Evolutionary conservation across 768 basidiomycete species (phyloP).

Genomic region (Erythrobasidium yunnanense): DNA sequence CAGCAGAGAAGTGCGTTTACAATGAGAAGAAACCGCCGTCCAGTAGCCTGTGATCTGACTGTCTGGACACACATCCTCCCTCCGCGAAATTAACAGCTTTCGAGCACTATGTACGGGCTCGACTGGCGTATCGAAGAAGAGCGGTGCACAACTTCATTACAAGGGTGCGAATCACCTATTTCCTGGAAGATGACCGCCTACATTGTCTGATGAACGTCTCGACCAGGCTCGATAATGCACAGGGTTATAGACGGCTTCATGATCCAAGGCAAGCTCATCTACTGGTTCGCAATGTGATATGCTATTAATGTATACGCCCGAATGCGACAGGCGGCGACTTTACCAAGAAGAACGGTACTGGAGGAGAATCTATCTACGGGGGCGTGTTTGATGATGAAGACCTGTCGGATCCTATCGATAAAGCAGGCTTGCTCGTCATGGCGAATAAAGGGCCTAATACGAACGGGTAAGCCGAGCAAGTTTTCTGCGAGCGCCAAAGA

Average conservation of each 20-base stretch:
- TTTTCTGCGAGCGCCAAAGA: no score
- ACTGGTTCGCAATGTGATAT: neutral
- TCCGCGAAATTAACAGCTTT: slow-evolving; percentile 65
- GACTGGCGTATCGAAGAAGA: slow-evolving; percentile 56
- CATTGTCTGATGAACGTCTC: no score
- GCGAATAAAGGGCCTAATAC: slow-evolving; percentile 57
- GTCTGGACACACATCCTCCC: no score
- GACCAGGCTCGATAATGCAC: slow-evolving; percentile 49
- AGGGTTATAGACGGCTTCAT: slow-evolving; percentile 54
- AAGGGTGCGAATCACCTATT: slow-evolving; percentile 54
- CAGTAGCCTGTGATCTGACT: neutral
- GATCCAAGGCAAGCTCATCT: slow-evolving; percentile 34
- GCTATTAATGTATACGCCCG: no score
- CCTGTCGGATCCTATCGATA: slow-evolving; percentile 53
- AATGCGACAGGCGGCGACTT: slow-evolving; percentile 58
- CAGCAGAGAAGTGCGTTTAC: slow-evolving; percentile 60
- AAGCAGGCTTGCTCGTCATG: slow-evolving; percentile 75
- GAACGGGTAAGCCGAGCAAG: slow-evolving; percentile 1
- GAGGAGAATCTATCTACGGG: slow-evolving; percentile 74
- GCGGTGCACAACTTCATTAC: slow-evolving; percentile 67
- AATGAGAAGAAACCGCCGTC: neutral
- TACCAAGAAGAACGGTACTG: slow-evolving; percentile 64
- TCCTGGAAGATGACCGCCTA: no score
- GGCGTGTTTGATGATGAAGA: slow-evolving; percentile 68
- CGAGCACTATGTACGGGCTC: slow-evolving; percentile 77